Conservation (phyloP, 1,284 basidiomycete species). For the Golubevia pallescens region DNA sequence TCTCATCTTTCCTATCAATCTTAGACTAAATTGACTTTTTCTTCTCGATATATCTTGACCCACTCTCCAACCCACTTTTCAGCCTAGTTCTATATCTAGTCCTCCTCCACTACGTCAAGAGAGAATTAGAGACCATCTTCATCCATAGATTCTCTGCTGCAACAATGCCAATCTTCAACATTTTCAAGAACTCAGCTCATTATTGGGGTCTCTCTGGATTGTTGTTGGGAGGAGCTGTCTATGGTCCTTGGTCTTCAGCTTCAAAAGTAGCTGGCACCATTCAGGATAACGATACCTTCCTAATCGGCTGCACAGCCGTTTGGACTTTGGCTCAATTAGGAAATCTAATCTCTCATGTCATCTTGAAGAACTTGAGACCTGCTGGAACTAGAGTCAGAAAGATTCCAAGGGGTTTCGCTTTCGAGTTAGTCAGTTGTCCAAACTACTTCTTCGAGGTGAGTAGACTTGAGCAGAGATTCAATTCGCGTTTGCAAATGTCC, state of each 20-base stretch:
- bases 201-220: conserved; percentile 85
- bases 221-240: conserved; percentile 78
- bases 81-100: conserved; percentile 82
- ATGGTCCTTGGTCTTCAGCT: conserved; percentile 74
- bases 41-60: background rate
- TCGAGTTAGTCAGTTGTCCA: conserved; percentile 82
- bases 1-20: background rate
- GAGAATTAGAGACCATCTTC: conserved; percentile 90
- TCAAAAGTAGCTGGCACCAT: conserved; percentile 74
- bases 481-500: too few relatives aligned
- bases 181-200: conserved; percentile 89
- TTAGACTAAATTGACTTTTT: background rate
- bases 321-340: conserved; percentile 84
- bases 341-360: conserved; percentile 84
- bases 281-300: conserved; percentile 74
- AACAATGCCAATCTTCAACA: conserved; percentile 86
- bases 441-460: conserved; percentile 88
- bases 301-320: conserved; percentile 73
- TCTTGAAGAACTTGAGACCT: conserved; percentile 80
- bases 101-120: conserved; percentile 86
- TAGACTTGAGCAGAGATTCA: conserved; percentile 16
- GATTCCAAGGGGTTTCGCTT: conserved; percentile 81
- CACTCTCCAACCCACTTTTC: background rate
- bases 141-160: conserved; percentile 93
- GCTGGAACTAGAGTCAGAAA: conserved; percentile 79